These are phyloP conservation scores for Saturnispora bothae DNA, from an alignment of 805 yeast genomes.

Conservation along the genomic window DNA sequence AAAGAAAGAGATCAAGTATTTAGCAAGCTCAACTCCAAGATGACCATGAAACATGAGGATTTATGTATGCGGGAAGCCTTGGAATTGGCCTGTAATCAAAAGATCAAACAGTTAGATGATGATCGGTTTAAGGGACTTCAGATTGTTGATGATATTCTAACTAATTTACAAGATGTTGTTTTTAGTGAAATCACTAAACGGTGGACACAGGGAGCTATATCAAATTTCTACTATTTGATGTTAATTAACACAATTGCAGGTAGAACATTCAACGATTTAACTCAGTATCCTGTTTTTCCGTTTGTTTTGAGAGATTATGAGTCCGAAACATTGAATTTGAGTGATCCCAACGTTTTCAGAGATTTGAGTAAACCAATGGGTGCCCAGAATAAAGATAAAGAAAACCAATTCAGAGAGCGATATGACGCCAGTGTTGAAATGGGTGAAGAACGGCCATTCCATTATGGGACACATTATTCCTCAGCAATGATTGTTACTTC, in stretches of 20 bases:
- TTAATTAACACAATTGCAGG: constrained; percentile 79
- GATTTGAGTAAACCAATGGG: constrained; percentile 90
- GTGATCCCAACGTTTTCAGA: constrained; percentile 51
- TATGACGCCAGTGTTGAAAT: constrained; percentile 60
- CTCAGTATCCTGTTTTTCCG: constrained; percentile 88
- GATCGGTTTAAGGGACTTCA: background rate
- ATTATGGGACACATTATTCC: constrained; percentile 88
- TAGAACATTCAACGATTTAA: constrained; percentile 76
- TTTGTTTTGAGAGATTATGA: constrained; percentile 82
- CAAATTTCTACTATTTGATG: constrained; percentile 76
- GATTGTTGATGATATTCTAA: constrained; percentile 10
- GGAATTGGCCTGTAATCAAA: constrained; percentile 33
- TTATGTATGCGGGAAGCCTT: constrained; percentile 44
- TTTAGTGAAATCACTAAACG: constrained; percentile 44
- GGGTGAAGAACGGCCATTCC: constrained; percentile 55
- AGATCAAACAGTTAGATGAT: constrained; percentile 4
- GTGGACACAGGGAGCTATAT: constrained; percentile 71
- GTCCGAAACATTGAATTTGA: constrained; percentile 58
- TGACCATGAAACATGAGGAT: constrained; percentile 31
- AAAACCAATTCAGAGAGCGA: constrained; percentile 54
- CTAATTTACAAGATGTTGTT: constrained; percentile 13
- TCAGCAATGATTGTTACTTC: constrained; percentile 91
- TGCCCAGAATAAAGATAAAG: constrained; percentile 58
- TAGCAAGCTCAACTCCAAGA: background rate
- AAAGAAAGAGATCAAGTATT: constrained; percentile 43